These are phyloP conservation scores for Penicillium paneum DNA, from an alignment of 2,329 filamentous ascomycete genomes.

Conservation along the genomic window DNA sequence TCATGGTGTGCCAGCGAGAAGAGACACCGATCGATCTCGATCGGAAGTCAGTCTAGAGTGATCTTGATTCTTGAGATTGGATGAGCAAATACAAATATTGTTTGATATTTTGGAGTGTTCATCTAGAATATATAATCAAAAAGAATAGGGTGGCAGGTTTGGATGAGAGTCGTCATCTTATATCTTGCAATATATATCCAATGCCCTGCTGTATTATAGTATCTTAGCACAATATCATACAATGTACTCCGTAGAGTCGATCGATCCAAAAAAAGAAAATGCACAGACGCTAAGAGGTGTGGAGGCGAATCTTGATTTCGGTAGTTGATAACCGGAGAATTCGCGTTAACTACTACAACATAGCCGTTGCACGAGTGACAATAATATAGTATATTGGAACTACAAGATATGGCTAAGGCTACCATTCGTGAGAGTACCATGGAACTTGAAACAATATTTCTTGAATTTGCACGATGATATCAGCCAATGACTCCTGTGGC, in stretches of 20 bases:
- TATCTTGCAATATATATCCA: neutral
- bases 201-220: neutral
- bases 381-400: neutral
- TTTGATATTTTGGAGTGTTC: neutral
- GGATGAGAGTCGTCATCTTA: neutral
- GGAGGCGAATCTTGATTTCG: slow-evolving; percentile 8
- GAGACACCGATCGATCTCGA: neutral
- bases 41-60: neutral
- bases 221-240: neutral
- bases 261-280: neutral
- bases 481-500: slow-evolving; percentile 24
- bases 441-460: neutral
- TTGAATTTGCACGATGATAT: neutral
- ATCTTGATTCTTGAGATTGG: neutral
- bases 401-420: neutral
- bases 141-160: neutral
- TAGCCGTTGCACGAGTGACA: neutral
- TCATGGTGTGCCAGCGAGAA: neutral
- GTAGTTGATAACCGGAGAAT: slow-evolving; percentile 4
- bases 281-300: neutral
- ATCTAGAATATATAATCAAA: too few relatives aligned
- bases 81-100: neutral
- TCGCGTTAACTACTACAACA: neutral
- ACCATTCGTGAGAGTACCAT: neutral
- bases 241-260: neutral